Evolutionary conservation across 2,329 filamentous ascomycete species (phyloP), one percentile per base, ranked within the genome.

Genomic region (Rhytidhysteron rufulum): DNA sequence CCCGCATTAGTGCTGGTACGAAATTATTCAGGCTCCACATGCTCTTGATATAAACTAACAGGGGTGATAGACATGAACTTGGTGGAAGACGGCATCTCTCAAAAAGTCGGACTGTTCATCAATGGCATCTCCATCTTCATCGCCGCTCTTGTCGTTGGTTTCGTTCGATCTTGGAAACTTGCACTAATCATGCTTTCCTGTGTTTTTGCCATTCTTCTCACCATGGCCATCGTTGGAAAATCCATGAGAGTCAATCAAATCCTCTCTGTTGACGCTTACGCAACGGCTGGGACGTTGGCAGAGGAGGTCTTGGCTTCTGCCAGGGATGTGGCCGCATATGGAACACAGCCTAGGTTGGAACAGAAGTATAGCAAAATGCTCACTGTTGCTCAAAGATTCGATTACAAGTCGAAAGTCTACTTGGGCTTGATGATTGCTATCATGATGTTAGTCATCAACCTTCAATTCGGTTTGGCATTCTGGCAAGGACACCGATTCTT

Each of bases 271-370:
- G 74, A 84, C 38, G 80, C 88, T 0, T 95, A 95, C 56, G 90
- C 88, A 19, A 73, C 82, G 35, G 91, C 90, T 48, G 91, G 90
- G 41, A 90, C 85, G 2, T 78, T 97, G 10, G 91, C 88, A 4
- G 93, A 97, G 59, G 93, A 98, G 67, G 91, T 96, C 39, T 79
- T 98, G 55, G 90, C 88, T 63, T 96, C 90, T 1, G 85, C 97
- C 51, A 83, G 93, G 48, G 97, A 95, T 58, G 86, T 91, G 5
- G 82, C 88, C 6, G 93, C 93, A 21, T 98, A 96, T 57, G 88
- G 88, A 31, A 96, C 90, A 0, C 90, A 97, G 65, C 86, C 91
- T 41, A 89, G 91, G 48, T 77, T 97, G n/a, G 88, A 91, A 9
- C 77, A 77, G 47, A 85, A 91, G 63, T 97, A 97, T 60, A 86